Conservation (phyloP, 768 basidiomycete species). For the Pisolithus microcarpus region DNA sequence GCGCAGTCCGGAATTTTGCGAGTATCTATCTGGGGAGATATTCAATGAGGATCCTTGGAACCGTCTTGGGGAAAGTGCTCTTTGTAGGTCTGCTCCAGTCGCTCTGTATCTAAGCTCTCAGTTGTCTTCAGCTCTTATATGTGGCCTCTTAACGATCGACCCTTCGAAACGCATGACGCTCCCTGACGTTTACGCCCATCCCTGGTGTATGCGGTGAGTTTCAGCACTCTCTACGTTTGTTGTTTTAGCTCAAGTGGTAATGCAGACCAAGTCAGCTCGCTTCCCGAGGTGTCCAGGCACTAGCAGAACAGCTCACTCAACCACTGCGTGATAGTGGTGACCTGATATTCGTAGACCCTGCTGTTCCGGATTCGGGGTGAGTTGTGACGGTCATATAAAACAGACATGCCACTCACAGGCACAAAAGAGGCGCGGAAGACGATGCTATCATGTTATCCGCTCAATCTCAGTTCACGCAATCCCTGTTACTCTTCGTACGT, state of each 20-base stretch:
- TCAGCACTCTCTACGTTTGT: neutral
- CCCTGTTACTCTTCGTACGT: conserved; percentile 74
- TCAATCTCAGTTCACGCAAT: conserved; percentile 71
- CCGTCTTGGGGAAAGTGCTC: conserved; percentile 45
- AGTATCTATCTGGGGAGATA: conserved; percentile 68
- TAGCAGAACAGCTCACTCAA: conserved; percentile 68
- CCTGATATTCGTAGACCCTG: conserved; percentile 61
- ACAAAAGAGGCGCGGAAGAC: conserved; percentile 42
- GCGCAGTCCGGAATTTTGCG: conserved; percentile 71
- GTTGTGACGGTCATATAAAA: conserved; percentile 6
- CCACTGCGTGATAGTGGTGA: conserved; percentile 66
- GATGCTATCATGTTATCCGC: conserved; percentile 56
- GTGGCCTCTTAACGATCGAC: conserved; percentile 66
- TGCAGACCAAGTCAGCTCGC: conserved; percentile 65
- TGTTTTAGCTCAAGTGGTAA: neutral
- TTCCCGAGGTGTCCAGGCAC: conserved; percentile 37
- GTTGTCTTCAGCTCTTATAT: conserved; percentile 55
- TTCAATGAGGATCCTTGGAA: conserved; percentile 77
- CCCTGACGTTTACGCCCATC: conserved; percentile 47
- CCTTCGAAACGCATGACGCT: conserved; percentile 63
- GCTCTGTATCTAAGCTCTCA: neutral
- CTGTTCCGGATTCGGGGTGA: conserved; percentile 31
- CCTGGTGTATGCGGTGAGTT: conserved; percentile 67
- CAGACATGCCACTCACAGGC: neutral
- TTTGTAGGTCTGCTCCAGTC: conserved; percentile 45